Base-by-base conservation (phyloP, 495 filamentous ascomycete genomes). In the Trichoderma virens region DNA sequence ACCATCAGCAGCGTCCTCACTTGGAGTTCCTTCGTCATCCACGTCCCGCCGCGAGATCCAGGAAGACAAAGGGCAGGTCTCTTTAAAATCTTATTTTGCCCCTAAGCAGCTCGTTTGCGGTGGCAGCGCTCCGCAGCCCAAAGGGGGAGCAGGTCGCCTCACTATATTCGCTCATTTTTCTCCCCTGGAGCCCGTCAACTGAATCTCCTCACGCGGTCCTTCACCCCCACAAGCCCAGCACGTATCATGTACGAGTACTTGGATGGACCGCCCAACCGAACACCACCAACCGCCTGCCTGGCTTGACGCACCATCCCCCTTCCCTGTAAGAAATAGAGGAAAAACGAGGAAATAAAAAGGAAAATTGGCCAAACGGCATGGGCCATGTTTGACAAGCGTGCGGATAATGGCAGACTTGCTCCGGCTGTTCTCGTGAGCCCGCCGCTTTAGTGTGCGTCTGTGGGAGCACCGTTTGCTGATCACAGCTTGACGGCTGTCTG, bases 191-290 rank as follows among this genome's bases (percentile, higher is more conserved):
- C 27, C 51, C 9, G 51, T 56, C 14, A 28, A 56, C 20, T 30
- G 51, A 27, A 56, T 28, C 25, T 45, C 41, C 41, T 45, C 41
- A 45, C 23, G 51, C 18, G 51, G 51, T 27, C 51, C 18, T 56
- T 56, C 25, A 30, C 51, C 51, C 51, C 51, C 51, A 56, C 51
- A 56, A 35, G 51, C 51, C 23, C 51, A 56, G 51, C 25, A 56
- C 51, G 51, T 56, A 56, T 56, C 51, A 56, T 27, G 51, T 27
- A 47, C 43, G 18, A 20, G n/a, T 3, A 35, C 11, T 35, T 20
- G 18, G 18, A 30, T 56, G 45, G 13, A 56, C 20, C 51, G 25
- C 27, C 51, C 51, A 56, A 56, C 51, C 51, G 51, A 56, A 13
- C 25, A 56, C 51, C 51, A 56, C 51, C 51, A 56, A 56, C 51